Evolutionary conservation across 2,329 filamentous ascomycete species (phyloP), one percentile per base, ranked within the genome.

Genomic region (Trichophyton simii): DNA sequence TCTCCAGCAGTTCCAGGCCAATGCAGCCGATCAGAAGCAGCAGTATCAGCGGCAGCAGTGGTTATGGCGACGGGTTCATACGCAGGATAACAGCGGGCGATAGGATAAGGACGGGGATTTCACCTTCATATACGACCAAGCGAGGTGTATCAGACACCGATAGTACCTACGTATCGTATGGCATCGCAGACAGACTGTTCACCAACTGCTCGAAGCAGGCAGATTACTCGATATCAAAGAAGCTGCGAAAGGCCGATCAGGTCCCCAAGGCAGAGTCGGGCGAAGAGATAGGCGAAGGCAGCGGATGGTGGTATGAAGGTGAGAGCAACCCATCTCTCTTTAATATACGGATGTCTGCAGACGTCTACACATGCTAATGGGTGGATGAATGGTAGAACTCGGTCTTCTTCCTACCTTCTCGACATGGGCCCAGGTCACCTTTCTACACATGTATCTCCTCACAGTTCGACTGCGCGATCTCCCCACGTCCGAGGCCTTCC

Each of bases 351-450:
- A 15, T 34, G 9, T 28, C 22, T 42, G 3, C 28, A 38, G 28
- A 3, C 41, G 15, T 6, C 18, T 38, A 22, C 34, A 3, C 2
- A 13, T 22, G 20, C 42, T 59, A 59, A 59, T 20, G 18, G 58
- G 46, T 18, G 60, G 28, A 48, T 13, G 5, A 13, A 36, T 68
- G 46, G 25, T 50, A 95, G 89, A 86, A 59, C 83, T 96, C 65
- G 83, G 83, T 28, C 83, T 99, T 18, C 80, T 83, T 36, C 89
- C 91, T 0, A 97, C 91, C 0, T 99, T 99, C 75, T 91, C 87
- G 71, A 92, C 89, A 61, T 99, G 94, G 94, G 89, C 91, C 20
- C 91, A 97, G 75, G 87, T 97, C 52, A 94, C 91, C 41, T 95
- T 96, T 81, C 82, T 99, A 62, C 92, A 99, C 79, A 88, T 99